These are phyloP conservation scores for Cucurbita moschata DNA, from an alignment of 306 rosid species.

Conservation along the genomic window DNA sequence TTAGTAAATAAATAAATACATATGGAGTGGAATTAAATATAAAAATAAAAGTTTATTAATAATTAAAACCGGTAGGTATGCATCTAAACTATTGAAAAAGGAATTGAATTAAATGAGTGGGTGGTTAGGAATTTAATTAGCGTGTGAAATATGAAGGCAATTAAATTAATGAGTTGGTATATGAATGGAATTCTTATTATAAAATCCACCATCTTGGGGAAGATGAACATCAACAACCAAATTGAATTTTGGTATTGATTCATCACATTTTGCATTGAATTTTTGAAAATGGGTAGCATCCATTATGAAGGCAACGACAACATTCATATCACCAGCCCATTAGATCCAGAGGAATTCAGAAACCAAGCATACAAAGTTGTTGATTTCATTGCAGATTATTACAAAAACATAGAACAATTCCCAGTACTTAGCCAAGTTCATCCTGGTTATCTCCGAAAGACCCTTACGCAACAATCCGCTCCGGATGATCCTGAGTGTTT, in stretches of 20 bases:
- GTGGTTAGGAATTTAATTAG: too few relatives aligned
- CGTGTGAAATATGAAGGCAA: too few relatives aligned
- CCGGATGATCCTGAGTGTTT: constrained; percentile 19
- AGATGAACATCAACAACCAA: background rate
- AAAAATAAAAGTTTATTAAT: too few relatives aligned
- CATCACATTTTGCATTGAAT: background rate
- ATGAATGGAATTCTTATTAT: background rate
- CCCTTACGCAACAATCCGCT: constrained; percentile 10
- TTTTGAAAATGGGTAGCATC: constrained; percentile 6
- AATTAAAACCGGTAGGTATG: too few relatives aligned
- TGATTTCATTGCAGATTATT: constrained; percentile 28
- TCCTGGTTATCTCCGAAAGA: constrained; percentile 18
- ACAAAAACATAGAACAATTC: constrained; percentile 13
- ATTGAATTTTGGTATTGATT: background rate
- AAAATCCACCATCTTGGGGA: background rate
- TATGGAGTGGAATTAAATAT: too few relatives aligned
- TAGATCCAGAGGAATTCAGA: constrained; percentile 25
- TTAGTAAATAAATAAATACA: too few relatives aligned
- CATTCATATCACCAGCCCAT: background rate
- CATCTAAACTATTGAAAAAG: too few relatives aligned
- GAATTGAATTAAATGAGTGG: too few relatives aligned
- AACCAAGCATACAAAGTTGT: constrained; percentile 20
- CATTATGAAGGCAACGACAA: background rate
- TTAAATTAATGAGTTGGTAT: too few relatives aligned
- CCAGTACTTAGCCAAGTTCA: constrained; percentile 22